Conservation (phyloP, 2,329 filamentous ascomycete genomes). For the Xylaria multiplex region DNA sequence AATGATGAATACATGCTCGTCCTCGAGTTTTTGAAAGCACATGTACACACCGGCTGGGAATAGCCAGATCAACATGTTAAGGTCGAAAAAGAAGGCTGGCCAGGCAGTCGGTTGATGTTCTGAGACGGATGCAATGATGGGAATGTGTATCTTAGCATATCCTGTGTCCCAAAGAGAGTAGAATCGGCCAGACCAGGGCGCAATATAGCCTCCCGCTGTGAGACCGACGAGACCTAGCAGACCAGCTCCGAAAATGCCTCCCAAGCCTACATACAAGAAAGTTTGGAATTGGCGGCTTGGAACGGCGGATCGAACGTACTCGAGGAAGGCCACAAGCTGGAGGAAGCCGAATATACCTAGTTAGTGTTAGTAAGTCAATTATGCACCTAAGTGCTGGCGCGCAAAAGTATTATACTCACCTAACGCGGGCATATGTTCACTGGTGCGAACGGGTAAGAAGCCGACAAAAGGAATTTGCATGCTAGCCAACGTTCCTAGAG, state of each 20-base stretch:
- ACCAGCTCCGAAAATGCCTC: constrained; percentile 77
- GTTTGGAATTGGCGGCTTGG: constrained; percentile 94
- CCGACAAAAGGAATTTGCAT: constrained; percentile 99
- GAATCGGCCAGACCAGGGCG: constrained; percentile 97
- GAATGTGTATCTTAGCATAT: constrained; percentile 99
- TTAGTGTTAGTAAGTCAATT: constrained; percentile 29
- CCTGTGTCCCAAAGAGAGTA: constrained; percentile 99
- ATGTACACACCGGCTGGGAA: constrained; percentile 99
- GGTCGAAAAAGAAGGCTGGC: constrained; percentile 99
- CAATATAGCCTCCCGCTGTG: constrained; percentile 89
- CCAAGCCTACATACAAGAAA: constrained; percentile 80
- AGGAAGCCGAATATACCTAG: constrained; percentile 93
- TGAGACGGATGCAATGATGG: constrained; percentile 99
- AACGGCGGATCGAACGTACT: constrained; percentile 88
- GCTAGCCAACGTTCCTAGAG: constrained; percentile 91
- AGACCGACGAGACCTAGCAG: constrained; percentile 83
- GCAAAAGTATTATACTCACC: constrained; percentile 63
- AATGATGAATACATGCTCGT: constrained; percentile 97
- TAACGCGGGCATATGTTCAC: constrained; percentile 97
- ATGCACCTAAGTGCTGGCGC: not conserved
- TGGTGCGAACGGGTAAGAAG: constrained; percentile 94
- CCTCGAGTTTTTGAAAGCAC: constrained; percentile 91
- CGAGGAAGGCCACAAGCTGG: constrained; percentile 90
- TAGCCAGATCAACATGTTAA: constrained; percentile 98
- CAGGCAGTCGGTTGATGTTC: constrained; percentile 99